Conservation (phyloP, 805 yeast genomes). For the Starmerella asiatica region DNA sequence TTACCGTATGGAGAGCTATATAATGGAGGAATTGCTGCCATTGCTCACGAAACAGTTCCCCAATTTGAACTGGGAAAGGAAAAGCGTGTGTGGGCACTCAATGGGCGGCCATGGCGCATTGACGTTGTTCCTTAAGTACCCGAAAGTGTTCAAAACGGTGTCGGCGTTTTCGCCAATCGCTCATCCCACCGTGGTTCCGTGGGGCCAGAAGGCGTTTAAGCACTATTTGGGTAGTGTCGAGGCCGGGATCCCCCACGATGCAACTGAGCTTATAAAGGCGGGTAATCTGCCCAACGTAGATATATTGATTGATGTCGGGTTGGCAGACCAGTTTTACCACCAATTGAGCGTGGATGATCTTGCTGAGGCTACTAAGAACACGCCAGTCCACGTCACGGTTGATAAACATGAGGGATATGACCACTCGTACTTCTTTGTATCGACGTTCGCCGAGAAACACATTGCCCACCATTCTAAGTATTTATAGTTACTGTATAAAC, state of each 20-base stretch:
- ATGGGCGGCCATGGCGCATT: constrained; percentile 98
- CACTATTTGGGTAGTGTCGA: constrained; percentile 51
- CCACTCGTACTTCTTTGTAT: constrained; percentile 78
- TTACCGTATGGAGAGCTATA: constrained; percentile 78
- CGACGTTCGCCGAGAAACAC: constrained; percentile 68
- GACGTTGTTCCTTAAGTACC: constrained; percentile 50
- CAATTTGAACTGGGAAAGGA: constrained; percentile 42
- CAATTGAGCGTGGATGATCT: constrained; percentile 71
- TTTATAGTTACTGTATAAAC: constrained; percentile 20
- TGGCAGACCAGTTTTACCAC: constrained; percentile 57
- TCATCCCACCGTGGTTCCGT: constrained; percentile 62
- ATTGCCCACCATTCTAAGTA: constrained; percentile 75
- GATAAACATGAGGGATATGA: constrained; percentile 70
- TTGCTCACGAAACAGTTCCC: constrained; percentile 30
- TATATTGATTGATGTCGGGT: constrained; percentile 71
- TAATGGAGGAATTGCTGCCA: constrained; percentile 50
- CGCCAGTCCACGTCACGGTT: constrained; percentile 45
- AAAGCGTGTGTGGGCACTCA: constrained; percentile 87
- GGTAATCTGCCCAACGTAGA: constrained; percentile 42
- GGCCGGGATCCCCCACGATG: constrained; percentile 67
- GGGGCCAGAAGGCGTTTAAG: constrained; percentile 80
- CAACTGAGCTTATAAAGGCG: constrained; percentile 53
- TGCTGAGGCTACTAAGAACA: constrained; percentile 43
- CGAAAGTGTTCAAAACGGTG: constrained; percentile 61
- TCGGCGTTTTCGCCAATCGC: constrained; percentile 85